These are phyloP conservation scores for Persicaria tinctoria DNA, from an alignment of 148 eudicot genomes.

Conservation along the genomic window DNA sequence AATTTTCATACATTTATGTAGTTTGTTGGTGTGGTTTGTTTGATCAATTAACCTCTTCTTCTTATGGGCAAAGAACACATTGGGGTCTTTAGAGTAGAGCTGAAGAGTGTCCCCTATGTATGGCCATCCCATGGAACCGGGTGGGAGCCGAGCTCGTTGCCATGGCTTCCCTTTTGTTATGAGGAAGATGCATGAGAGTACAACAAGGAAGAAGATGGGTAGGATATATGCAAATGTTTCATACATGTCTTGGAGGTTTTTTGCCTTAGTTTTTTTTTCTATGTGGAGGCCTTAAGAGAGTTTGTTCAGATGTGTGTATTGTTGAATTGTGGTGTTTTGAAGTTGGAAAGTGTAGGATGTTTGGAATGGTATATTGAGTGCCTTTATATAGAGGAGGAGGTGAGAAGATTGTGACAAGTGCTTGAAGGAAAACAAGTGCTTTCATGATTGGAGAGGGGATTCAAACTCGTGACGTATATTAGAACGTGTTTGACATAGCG, in stretches of 20 bases:
- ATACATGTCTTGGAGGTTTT: conserved; percentile 9
- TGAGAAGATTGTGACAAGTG: neutral
- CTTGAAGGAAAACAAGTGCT: neutral
- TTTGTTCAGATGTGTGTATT: conserved; percentile 3
- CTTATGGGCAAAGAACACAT: conserved; percentile 36
- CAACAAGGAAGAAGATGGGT: conserved; percentile 10
- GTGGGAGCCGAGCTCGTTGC: conserved; percentile 33
- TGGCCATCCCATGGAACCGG: conserved; percentile 59
- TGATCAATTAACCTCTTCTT: conserved; percentile 25
- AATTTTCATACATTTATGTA: neutral
- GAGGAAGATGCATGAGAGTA: conserved; percentile 14
- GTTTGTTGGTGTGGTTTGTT: too few relatives aligned
- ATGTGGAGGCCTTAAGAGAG: neutral
- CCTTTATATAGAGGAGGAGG: conserved; percentile 5
- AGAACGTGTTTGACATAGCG: too few relatives aligned
- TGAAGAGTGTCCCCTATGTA: conserved; percentile 44
- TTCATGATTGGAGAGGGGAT: neutral
- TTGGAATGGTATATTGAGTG: conserved; percentile 1
- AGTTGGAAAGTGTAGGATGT: neutral
- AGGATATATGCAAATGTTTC: conserved; percentile 14
- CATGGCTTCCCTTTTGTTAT: conserved; percentile 11
- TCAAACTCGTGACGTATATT: neutral
- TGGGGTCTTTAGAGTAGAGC: conserved; percentile 52
- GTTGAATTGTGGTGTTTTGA: neutral
- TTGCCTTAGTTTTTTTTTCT: neutral